Evolutionary conservation across 2,329 filamentous ascomycete species (phyloP).

Genomic region (Fusarium drepaniforme): DNA sequence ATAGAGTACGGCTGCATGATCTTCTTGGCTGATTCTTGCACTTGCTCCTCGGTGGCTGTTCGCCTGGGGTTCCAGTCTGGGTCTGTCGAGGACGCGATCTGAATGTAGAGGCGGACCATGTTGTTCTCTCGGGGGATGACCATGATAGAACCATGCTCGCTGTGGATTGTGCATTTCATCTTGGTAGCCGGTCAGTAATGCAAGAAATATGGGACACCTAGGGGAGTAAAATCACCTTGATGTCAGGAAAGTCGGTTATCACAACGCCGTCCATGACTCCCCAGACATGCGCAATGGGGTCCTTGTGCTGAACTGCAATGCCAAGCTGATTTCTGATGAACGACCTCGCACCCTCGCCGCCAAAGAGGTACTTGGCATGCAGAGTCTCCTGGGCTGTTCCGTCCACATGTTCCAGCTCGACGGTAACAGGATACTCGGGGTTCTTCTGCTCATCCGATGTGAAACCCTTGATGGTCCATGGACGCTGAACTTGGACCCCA

Average conservation of each 20-base stretch:
- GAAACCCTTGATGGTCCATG: slow-evolving; percentile 74
- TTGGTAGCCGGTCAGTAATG: slow-evolving; percentile 60
- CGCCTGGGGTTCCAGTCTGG: slow-evolving; percentile 72
- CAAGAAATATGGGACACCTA: background rate
- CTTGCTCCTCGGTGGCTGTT: slow-evolving; percentile 72
- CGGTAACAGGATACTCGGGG: slow-evolving; percentile 81
- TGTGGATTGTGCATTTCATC: slow-evolving; percentile 84
- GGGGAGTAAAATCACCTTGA: slow-evolving; percentile 65
- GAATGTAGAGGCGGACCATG: slow-evolving; percentile 78
- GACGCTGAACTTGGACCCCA: slow-evolving; percentile 70
- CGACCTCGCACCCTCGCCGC: slow-evolving; percentile 78
- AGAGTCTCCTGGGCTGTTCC: slow-evolving; percentile 76
- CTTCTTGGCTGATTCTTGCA: slow-evolving; percentile 73
- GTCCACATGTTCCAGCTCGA: slow-evolving; percentile 82
- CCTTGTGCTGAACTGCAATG: slow-evolving; percentile 78
- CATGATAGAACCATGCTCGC: slow-evolving; percentile 80
- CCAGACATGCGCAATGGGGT: slow-evolving; percentile 79
- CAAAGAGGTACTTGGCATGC: slow-evolving; percentile 77
- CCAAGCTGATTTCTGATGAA: slow-evolving; percentile 73
- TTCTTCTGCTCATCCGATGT: slow-evolving; percentile 67
- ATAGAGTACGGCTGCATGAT: slow-evolving; percentile 77
- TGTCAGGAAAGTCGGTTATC: slow-evolving; percentile 81
- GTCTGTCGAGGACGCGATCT: slow-evolving; percentile 72
- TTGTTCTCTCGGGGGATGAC: slow-evolving; percentile 80
- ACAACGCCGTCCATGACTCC: slow-evolving; percentile 82